phyloP scores from a whole-genome alignment of 2,329 filamentous ascomycete genomes.

The Penicillium fuscoglaucum region DNA sequence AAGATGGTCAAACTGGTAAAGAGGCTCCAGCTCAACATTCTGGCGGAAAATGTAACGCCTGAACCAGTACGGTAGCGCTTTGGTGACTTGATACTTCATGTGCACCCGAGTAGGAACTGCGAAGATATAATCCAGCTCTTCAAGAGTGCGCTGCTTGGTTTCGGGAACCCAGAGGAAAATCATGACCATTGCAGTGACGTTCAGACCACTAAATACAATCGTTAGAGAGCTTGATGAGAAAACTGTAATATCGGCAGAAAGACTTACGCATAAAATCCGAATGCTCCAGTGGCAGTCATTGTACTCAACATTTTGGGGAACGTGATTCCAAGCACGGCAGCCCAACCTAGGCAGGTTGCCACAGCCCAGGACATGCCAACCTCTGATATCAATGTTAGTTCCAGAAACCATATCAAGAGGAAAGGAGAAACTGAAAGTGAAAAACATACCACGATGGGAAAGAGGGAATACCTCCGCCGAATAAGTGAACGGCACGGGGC shows the following conservation, averaged over 20 bases:
- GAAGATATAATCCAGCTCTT: constrained; percentile 60
- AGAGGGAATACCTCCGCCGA: constrained; percentile 58
- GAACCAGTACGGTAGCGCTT: constrained; percentile 62
- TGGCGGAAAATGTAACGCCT: constrained; percentile 58
- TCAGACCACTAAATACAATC: constrained; percentile 48
- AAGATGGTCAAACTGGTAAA: constrained; percentile 52
- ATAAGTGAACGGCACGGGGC: constrained; percentile 55
- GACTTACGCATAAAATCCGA: constrained; percentile 59
- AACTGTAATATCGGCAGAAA: not conserved
- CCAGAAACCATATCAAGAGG: constrained; percentile 8
- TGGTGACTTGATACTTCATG: constrained; percentile 58
- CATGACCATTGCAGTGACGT: constrained; percentile 61
- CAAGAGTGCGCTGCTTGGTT: constrained; percentile 55
- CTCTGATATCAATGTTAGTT: constrained; percentile 38
- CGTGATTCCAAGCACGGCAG: constrained; percentile 52
- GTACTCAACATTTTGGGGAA: constrained; percentile 51
- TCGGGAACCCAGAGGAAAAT: constrained; percentile 64
- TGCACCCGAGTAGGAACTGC: constrained; percentile 61
- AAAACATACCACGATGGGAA: constrained; percentile 51
- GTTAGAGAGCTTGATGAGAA: constrained; percentile 2
- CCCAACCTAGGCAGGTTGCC: constrained; percentile 51
- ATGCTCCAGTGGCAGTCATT: constrained; percentile 56
- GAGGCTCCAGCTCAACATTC: constrained; percentile 48
- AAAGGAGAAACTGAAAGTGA: constrained; percentile 6
- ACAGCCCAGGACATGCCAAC: constrained; percentile 51